Conservation (phyloP, 1,139 yeast genomes). For the Taphrina pruni region DNA sequence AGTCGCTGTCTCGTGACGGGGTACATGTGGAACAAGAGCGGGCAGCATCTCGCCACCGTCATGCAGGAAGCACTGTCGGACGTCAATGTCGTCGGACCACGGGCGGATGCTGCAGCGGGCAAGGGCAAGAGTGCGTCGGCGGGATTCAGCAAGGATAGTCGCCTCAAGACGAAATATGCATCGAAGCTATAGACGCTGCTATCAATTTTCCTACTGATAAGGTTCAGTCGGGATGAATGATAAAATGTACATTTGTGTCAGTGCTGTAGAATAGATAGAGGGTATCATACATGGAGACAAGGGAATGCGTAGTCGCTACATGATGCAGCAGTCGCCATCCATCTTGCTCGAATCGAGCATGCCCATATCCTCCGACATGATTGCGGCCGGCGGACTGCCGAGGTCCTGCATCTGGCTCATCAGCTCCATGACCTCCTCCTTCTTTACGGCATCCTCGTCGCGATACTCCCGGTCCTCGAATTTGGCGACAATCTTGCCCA, state of each 20-base stretch:
- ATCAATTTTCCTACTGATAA: too few relatives aligned
- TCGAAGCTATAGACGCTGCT: neutral
- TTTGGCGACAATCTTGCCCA: slow-evolving; percentile 59
- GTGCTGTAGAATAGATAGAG: neutral
- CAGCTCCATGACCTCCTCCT: slow-evolving; percentile 62
- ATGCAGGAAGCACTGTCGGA: slow-evolving; percentile 39
- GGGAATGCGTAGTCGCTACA: slow-evolving; percentile 5
- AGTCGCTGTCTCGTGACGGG: slow-evolving; percentile 36
- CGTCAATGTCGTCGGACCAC: slow-evolving; percentile 27
- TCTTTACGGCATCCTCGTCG: slow-evolving; percentile 60
- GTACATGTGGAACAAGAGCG: slow-evolving; percentile 35
- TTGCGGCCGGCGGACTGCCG: slow-evolving; percentile 87
- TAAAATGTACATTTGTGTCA: neutral
- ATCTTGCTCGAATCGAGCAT: slow-evolving; percentile 32
- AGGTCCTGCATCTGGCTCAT: slow-evolving; percentile 64
- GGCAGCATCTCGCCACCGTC: slow-evolving; percentile 33
- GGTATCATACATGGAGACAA: neutral
- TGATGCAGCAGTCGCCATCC: slow-evolving; percentile 32
- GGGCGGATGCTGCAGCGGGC: neutral
- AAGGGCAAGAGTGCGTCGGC: neutral
- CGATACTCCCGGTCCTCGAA: slow-evolving; percentile 65
- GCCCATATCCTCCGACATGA: slow-evolving; percentile 62
- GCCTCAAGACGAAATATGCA: slow-evolving; percentile 9
- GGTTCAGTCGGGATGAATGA: too few relatives aligned
- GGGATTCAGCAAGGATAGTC: slow-evolving; percentile 6